phyloP scores from a whole-genome alignment of 768 basidiomycete genomes.

The Fomitopsis pulvina region DNA sequence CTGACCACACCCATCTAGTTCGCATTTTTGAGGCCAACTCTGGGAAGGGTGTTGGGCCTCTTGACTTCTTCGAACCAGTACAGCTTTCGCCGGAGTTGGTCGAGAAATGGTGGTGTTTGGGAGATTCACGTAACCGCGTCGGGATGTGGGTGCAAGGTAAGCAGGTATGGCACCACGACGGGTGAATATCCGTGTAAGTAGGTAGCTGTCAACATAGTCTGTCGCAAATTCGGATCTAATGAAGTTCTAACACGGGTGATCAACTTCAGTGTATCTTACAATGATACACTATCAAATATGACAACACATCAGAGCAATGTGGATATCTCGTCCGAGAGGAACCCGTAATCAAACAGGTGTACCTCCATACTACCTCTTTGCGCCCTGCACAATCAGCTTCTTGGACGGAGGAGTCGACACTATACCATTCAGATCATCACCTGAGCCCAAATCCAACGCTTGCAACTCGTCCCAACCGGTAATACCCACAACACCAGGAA shows the following conservation, averaged over 20 bases:
- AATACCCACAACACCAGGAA: slow-evolving; percentile 40
- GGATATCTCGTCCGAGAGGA: too few relatives aligned
- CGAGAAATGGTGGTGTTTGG: slow-evolving; percentile 91
- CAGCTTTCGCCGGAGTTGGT: slow-evolving; percentile 43
- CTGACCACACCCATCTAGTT: background rate
- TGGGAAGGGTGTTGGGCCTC: slow-evolving; percentile 44
- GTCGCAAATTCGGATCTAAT: too few relatives aligned
- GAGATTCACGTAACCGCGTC: slow-evolving; percentile 58
- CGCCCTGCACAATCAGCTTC: background rate
- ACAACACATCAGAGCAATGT: too few relatives aligned
- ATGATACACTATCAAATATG: background rate
- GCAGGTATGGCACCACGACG: background rate
- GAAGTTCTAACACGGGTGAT: too few relatives aligned
- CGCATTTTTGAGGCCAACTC: slow-evolving; percentile 10
- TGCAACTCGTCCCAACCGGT: slow-evolving; percentile 41
- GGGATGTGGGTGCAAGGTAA: slow-evolving; percentile 75
- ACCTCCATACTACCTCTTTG: background rate
- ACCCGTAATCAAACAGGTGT: background rate
- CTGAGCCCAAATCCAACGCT: slow-evolving; percentile 21
- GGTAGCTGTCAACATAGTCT: too few relatives aligned
- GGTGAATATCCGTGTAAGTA: background rate
- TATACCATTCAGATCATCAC: background rate
- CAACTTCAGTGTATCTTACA: too few relatives aligned
- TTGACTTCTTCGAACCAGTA: slow-evolving; percentile 61
- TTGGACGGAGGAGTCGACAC: background rate